Evolutionary conservation across 202 grass and related monocot genomes (phyloP).

Genomic region (Setaria viridis): DNA sequence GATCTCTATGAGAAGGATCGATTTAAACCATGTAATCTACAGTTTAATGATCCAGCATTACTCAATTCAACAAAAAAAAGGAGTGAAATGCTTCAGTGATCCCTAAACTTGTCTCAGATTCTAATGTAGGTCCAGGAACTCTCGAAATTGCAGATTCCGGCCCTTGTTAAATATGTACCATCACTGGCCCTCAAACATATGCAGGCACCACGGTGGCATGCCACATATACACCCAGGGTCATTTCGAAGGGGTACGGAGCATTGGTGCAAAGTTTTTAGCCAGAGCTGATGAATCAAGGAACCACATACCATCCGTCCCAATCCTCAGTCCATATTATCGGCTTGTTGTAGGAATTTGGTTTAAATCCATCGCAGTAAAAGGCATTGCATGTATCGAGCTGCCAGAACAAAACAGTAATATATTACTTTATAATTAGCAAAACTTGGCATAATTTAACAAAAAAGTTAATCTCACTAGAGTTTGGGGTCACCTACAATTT

Average conservation of each 20-base stretch:
- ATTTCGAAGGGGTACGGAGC: not conserved
- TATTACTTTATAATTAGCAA: constrained; percentile 31
- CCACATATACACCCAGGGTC: not conserved
- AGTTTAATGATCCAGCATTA: not conserved
- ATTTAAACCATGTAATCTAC: not conserved
- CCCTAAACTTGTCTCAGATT: not conserved
- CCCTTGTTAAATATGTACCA: not conserved
- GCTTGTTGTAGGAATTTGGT: constrained; percentile 85
- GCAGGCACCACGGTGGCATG: not conserved
- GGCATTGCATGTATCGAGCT: constrained; percentile 94
- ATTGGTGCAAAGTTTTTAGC: constrained; percentile 1
- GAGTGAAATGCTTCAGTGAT: not conserved
- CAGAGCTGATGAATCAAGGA: constrained; percentile 35
- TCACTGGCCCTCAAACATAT: not conserved
- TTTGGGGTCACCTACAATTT: constrained; percentile 68
- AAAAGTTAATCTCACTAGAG: constrained; percentile 16
- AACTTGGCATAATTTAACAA: constrained; percentile 16
- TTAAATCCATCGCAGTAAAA: constrained; percentile 97
- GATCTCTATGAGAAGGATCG: not conserved
- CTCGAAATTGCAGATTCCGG: not conserved
- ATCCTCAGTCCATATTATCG: constrained; percentile 94
- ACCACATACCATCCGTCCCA: constrained; percentile 92
- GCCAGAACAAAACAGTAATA: constrained; percentile 49
- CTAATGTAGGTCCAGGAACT: not conserved
- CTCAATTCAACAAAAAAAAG: not conserved